Evolutionary conservation across 371 early-diverging fungal genomes (phyloP), one percentile per base, ranked within the genome.

Genomic region (Haplosporangium sp.): DNA sequence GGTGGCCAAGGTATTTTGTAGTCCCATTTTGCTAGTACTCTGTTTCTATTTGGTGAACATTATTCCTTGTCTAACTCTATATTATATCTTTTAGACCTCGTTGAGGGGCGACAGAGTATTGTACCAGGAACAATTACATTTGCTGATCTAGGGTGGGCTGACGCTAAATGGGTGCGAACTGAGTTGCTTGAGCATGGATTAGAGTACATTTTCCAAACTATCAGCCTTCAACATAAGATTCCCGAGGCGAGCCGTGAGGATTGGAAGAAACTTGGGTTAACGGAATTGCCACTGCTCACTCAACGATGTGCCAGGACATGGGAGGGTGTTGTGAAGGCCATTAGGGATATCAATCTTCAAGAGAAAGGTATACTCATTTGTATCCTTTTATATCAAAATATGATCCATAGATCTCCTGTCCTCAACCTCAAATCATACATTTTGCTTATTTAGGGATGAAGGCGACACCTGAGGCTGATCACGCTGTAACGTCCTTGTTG

Each of bases 111-210:
- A 1, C 55, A 63, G 39, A 50, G 38, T 48, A 76, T 76, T 60
- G 77, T 68, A 5, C 77, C 77, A 8, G 78, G 74, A 38, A 59
- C 78, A 20, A 74, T 78, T 20, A 53, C 73, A 3, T 73, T 67
- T 60, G 27, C 69, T 20, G 74, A 78, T 19, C 44, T 73, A 34
- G 75, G 71, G 7, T 42, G 45, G 52, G 45, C 71, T 0, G 72
- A 74, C 2, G 56, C 57, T 27, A 34, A 44, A 2, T 81, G 74
- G 72, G 66, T 75, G 3, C 72, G 81, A 34, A 62, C 69, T 11
- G 59, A 61, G 27, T 52, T 81, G 15, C 61, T 81, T 15, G 57
- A 61, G 13, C 19, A 47, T 11, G 71, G 71, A 2, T 64, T 81
- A 13, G 69, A 74, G 20, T 67, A 65, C 9, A 38, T 81, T 38